phyloP scores from a whole-genome alignment of 495 filamentous ascomycete genomes.

The Penicillium bovifimosum region DNA sequence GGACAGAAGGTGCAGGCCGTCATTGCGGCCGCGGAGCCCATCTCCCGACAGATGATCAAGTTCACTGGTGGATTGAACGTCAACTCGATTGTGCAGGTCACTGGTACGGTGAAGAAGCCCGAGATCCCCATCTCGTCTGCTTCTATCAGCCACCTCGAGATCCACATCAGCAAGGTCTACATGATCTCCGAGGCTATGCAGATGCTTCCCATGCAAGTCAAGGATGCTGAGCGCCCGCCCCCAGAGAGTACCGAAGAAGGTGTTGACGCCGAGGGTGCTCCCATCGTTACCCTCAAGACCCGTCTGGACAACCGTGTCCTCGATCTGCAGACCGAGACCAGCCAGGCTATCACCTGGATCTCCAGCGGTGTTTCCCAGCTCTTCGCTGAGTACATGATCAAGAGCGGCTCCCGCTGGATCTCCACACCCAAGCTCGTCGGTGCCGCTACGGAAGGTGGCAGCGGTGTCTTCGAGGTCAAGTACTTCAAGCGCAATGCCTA shows the following conservation, averaged over 20 bases:
- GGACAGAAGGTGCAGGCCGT: conserved; percentile 77
- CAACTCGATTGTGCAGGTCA: conserved; percentile 75
- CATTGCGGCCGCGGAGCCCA: conserved; percentile 51
- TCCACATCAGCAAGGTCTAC: conserved; percentile 76
- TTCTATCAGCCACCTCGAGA: conserved; percentile 67
- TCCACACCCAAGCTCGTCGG: conserved; percentile 86
- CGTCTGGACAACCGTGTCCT: conserved; percentile 86
- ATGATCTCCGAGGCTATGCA: conserved; percentile 60
- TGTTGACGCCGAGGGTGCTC: conserved; percentile 44
- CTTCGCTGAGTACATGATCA: conserved; percentile 73
- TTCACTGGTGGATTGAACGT: conserved; percentile 73
- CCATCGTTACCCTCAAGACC: conserved; percentile 67
- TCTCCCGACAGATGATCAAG: conserved; percentile 77
- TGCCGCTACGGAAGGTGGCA: conserved; percentile 88
- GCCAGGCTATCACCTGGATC: conserved; percentile 79
- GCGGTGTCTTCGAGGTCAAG: conserved; percentile 84
- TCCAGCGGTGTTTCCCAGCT: conserved; percentile 75
- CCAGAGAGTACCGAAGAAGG: conserved; percentile 45
- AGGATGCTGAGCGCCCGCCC: conserved; percentile 52
- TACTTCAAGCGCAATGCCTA: conserved; percentile 86
- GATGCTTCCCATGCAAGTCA: conserved; percentile 68
- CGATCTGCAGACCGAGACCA: conserved; percentile 81
- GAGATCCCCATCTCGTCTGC: conserved; percentile 74
- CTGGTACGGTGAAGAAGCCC: conserved; percentile 68
- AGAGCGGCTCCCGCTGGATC: conserved; percentile 76